phyloP scores from a whole-genome alignment of 148 eudicot genomes.

The Polygonum aviculare region DNA sequence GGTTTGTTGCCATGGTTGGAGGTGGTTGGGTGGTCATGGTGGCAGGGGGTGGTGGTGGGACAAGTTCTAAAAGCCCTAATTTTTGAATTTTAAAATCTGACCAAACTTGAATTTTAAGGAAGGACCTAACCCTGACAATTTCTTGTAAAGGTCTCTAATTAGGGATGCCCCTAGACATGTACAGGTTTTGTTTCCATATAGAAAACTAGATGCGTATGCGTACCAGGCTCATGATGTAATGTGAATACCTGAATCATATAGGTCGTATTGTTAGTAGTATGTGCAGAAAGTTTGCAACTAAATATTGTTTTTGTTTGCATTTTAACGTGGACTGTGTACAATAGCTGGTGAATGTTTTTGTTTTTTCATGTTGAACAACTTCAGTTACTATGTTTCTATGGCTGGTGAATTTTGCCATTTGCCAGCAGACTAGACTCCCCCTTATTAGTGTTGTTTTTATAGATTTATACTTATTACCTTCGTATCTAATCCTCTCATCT shows the following conservation, averaged over 20 bases:
- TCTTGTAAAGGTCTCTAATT: not conserved
- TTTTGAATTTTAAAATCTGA: not conserved
- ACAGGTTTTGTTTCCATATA: not conserved
- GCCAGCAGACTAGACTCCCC: not conserved
- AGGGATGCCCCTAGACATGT: not conserved
- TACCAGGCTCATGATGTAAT: not conserved
- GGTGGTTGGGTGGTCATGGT: not conserved
- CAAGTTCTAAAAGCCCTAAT: not conserved
- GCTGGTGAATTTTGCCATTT: not conserved
- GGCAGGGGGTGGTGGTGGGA: not conserved
- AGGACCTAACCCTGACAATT: not conserved
- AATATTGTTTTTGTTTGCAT: not conserved
- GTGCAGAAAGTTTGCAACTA: not conserved
- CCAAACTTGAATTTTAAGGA: not conserved
- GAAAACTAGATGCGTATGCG: not conserved
- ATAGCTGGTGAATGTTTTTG: not conserved
- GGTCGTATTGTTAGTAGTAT: not conserved
- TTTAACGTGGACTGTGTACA: not conserved
- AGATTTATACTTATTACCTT: not conserved
- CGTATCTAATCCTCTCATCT: not conserved
- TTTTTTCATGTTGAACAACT: not conserved
- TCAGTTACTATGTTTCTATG: not conserved
- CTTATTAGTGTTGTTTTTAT: not conserved
- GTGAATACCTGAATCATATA: not conserved
- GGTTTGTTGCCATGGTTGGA: no score